Conservation (phyloP, 139 green algal species). For the Tetraselmis chui region DNA sequence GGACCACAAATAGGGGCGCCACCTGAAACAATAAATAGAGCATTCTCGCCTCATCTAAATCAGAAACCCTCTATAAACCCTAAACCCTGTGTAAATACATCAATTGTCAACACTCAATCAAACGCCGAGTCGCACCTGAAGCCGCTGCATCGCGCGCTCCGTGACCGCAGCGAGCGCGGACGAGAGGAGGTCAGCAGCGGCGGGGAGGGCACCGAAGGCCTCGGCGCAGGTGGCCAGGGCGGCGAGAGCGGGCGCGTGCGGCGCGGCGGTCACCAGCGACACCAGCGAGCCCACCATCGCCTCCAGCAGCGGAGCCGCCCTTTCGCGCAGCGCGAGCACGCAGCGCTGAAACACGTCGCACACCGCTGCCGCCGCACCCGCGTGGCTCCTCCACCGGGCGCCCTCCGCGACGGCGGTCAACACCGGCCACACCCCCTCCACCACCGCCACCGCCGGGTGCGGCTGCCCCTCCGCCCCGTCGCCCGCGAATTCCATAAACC, state of each 20-base stretch:
- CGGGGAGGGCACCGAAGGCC: constrained; percentile 39
- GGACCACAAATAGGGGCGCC: too few relatives aligned
- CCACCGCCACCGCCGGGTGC: constrained; percentile 25
- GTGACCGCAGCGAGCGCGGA: neutral
- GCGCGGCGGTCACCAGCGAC: constrained; percentile 22
- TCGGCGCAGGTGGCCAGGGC: constrained; percentile 37
- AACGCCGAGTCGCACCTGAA: neutral
- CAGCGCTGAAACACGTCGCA: constrained; percentile 35
- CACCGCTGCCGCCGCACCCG: constrained; percentile 35
- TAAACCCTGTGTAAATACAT: too few relatives aligned
- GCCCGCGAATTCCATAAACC: constrained; percentile 16
- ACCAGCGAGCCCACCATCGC: constrained; percentile 29
- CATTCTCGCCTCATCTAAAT: too few relatives aligned
- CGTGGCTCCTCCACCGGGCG: constrained; percentile 26
- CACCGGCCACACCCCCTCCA: constrained; percentile 33
- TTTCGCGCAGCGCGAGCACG: neutral
- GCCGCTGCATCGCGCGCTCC: neutral
- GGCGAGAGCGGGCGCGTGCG: constrained; percentile 33
- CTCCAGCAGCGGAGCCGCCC: constrained; percentile 32
- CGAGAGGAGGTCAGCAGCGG: constrained; percentile 21
- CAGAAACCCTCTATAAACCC: too few relatives aligned
- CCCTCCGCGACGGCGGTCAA: constrained; percentile 29
- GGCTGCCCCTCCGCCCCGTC: neutral
- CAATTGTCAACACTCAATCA: too few relatives aligned
- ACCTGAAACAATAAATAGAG: too few relatives aligned